phyloP scores from a whole-genome alignment of 2,329 filamentous ascomycete species.

The Teratosphaeria gauchensis region DNA sequence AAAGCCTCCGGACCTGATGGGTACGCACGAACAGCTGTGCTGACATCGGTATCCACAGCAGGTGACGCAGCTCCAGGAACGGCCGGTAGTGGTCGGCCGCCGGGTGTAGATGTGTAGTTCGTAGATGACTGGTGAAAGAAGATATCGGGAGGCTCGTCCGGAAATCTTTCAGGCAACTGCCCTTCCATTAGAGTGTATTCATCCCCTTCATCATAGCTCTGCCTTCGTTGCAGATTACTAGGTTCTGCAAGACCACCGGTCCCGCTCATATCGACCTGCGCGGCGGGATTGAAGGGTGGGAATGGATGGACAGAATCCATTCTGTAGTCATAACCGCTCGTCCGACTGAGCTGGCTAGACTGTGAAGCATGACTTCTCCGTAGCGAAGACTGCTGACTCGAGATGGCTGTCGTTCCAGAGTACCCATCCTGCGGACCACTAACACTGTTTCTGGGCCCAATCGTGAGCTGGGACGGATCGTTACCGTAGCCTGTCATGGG shows the following conservation, averaged over 20 bases:
- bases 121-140: conserved; percentile 82
- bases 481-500: conserved; percentile 50
- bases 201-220: conserved; percentile 90
- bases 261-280: conserved; percentile 74
- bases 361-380: conserved; percentile 34
- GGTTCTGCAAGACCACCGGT: conserved; percentile 84
- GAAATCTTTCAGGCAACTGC: conserved; percentile 27
- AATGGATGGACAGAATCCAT: conserved; percentile 48
- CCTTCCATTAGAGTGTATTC: conserved; percentile 48
- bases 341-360: conserved; percentile 26
- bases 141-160: conserved; percentile 67
- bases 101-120: conserved; percentile 30
- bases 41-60: conserved; percentile 10
- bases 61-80: conserved; percentile 44
- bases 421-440: conserved; percentile 21
- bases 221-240: conserved; percentile 50
- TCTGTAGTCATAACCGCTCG: conserved; percentile 33
- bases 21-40: conserved; percentile 10
- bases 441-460: conserved; percentile 7
- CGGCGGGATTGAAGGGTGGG: conserved; percentile 46
- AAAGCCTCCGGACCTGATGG: conserved; percentile 17
- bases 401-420: conserved; percentile 27
- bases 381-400: conserved; percentile 36
- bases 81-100: conserved; percentile 47
- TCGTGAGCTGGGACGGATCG: conserved; percentile 34